Percentiles rank a stretch among this genome's conserved stretches.
phyloP scores from a whole-genome alignment of 495 filamentous ascomycete genomes.

The Pyrenula massariospora region DNA sequence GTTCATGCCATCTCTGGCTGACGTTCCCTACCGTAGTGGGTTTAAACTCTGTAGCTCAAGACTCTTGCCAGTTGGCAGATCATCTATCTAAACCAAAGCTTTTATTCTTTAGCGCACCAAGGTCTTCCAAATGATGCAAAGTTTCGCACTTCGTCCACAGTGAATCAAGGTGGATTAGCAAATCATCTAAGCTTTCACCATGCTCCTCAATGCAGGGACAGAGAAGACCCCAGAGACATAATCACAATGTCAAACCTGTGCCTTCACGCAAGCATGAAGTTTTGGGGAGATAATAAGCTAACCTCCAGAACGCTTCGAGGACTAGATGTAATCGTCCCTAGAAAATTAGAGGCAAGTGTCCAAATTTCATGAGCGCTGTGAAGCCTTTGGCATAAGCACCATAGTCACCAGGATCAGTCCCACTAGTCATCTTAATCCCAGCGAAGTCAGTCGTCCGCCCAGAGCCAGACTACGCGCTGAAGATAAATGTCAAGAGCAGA shows the following conservation, averaged over 20 bases:
- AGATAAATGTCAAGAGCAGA: conserved; percentile 2
- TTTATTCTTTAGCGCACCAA: conserved; percentile 6
- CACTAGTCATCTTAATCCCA: conserved; percentile 13
- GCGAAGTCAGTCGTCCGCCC: not conserved
- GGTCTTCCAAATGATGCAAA: conserved; percentile 1
- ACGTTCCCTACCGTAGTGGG: conserved; percentile 8
- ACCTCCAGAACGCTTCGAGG: conserved; percentile 6
- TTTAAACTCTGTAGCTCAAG: conserved; percentile 6
- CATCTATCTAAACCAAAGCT: conserved; percentile 5
- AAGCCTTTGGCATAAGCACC: conserved; percentile 14
- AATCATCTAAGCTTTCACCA: conserved; percentile 5
- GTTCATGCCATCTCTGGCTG: not conserved
- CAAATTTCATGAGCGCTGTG: conserved; percentile 12
- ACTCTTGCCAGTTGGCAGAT: conserved; percentile 8
- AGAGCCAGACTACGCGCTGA: not conserved
- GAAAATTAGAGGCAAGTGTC: conserved; percentile 9
- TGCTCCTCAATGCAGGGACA: not conserved
- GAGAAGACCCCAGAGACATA: not conserved
- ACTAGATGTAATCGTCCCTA: not conserved
- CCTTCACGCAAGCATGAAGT: too few species aligned
- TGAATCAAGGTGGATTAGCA: conserved; percentile 7
- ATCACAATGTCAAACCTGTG: too few species aligned
- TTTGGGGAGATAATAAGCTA: too few species aligned
- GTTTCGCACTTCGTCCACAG: conserved; percentile 7
- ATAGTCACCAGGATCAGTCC: conserved; percentile 9